Conservation (phyloP, 441 rosid genomes). For the Biscutella laevigata region DNA sequence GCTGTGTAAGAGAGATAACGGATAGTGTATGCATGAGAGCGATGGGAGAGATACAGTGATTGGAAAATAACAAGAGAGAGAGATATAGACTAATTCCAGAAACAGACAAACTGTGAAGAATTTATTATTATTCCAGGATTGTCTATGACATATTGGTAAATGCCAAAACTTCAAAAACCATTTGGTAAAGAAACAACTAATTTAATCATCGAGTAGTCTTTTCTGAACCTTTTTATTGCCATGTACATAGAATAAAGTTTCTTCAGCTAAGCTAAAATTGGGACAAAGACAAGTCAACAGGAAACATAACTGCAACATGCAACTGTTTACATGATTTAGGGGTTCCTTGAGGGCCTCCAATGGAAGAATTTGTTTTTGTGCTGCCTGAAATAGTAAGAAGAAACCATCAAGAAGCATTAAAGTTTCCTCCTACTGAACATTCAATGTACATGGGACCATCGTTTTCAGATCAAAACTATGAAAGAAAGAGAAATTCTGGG, state of each 20-base stretch:
- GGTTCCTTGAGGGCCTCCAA: neutral
- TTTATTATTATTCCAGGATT: conserved; percentile 17
- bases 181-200: neutral
- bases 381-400: neutral
- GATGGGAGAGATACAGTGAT: conserved; percentile 21
- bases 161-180: neutral
- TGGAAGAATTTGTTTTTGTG: neutral
- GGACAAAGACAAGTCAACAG: neutral
- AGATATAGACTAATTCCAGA: conserved; percentile 17
- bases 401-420: conserved; percentile 21
- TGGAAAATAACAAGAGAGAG: conserved; percentile 16
- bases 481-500: neutral
- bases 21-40: conserved; percentile 29
- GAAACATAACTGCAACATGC: neutral
- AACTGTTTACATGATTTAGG: neutral
- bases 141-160: neutral
- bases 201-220: neutral
- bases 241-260: neutral
- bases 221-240: too few species aligned
- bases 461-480: conserved; percentile 9
- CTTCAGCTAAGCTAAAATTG: neutral
- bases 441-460: conserved; percentile 13
- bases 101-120: conserved; percentile 27
- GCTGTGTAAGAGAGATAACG: conserved; percentile 27
- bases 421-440: neutral